A percentile compares a stretch with the other conserved stretches of the same genome.
Evolutionary conservation across 2,329 filamentous ascomycete species (phyloP).

Genomic region (Graphiopsis chlorocephala): DNA sequence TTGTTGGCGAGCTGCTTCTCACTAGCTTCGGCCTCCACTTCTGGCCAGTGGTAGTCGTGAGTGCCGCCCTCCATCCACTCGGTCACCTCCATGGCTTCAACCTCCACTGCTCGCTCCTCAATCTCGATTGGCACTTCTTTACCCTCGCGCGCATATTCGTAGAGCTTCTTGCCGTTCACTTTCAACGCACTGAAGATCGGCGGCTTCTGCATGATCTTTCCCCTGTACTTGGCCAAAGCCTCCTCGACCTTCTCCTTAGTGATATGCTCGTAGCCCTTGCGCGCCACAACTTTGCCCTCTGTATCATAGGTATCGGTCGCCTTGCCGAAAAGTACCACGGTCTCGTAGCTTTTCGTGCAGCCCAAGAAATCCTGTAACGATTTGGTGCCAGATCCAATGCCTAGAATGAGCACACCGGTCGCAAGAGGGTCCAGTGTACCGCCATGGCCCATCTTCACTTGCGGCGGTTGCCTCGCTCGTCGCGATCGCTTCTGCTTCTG

Average conservation of each 20-base stretch:
- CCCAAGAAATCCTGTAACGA: conserved; percentile 71
- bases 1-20: conserved; percentile 77
- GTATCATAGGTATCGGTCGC: conserved; percentile 91
- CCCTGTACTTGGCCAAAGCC: conserved; percentile 71
- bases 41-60: conserved; percentile 77
- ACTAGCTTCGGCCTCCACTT: conserved; percentile 69
- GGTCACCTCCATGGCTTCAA: conserved; percentile 72
- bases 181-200: conserved; percentile 91
- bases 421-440: conserved; percentile 93
- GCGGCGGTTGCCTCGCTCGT: conserved; percentile 56
- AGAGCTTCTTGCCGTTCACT: conserved; percentile 89
- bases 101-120: conserved; percentile 73
- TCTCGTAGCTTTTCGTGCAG: conserved; percentile 93
- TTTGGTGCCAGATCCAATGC: conserved; percentile 86
- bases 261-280: conserved; percentile 74
- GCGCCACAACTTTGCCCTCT: conserved; percentile 76
- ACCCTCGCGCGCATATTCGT: conserved; percentile 92
- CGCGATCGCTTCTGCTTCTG: conserved; percentile 56
- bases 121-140: conserved; percentile 84
- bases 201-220: conserved; percentile 83
- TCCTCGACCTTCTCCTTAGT: conserved; percentile 76
- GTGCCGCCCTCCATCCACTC: conserved; percentile 81
- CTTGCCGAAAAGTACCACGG: conserved; percentile 83
- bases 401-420: conserved; percentile 86
- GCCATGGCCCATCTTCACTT: conserved; percentile 93